Conservation (phyloP, 768 basidiomycete species). For the Calocybe gangraenosa region DNA sequence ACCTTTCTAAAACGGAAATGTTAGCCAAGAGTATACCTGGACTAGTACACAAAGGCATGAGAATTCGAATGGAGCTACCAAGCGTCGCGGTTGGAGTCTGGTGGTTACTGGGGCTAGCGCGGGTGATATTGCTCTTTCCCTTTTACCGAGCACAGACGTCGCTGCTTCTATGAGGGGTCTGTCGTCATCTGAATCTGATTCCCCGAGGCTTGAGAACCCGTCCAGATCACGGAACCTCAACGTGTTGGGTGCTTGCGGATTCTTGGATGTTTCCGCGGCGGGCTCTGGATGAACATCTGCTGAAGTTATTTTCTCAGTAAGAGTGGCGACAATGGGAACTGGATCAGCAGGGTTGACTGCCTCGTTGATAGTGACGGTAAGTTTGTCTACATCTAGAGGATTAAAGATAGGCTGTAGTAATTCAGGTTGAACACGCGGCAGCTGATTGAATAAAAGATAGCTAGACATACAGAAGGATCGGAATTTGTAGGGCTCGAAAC, state of each 20-base stretch:
- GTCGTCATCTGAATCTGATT: neutral
- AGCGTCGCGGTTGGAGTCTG: neutral
- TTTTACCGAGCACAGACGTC: neutral
- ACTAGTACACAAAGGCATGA: too few species aligned
- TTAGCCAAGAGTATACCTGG: too few species aligned
- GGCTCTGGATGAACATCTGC: neutral
- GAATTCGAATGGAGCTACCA: constrained; percentile 1
- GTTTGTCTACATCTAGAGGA: neutral
- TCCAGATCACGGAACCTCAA: neutral
- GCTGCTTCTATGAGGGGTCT: neutral
- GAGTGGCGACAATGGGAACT: neutral
- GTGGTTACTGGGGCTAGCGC: neutral
- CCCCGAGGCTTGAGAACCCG: neutral
- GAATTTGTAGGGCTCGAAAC: constrained; percentile 26
- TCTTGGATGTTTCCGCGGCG: neutral
- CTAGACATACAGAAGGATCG: neutral
- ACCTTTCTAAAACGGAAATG: too few species aligned
- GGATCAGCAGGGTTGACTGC: neutral
- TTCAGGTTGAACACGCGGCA: neutral
- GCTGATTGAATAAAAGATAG: too few species aligned
- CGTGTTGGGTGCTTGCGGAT: neutral
- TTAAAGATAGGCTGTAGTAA: neutral
- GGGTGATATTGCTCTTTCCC: neutral
- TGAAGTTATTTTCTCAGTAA: too few species aligned
- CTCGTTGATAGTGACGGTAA: neutral